Evolutionary conservation across 768 basidiomycete genomes (phyloP).

Genomic region (Boletus rex-veris): DNA sequence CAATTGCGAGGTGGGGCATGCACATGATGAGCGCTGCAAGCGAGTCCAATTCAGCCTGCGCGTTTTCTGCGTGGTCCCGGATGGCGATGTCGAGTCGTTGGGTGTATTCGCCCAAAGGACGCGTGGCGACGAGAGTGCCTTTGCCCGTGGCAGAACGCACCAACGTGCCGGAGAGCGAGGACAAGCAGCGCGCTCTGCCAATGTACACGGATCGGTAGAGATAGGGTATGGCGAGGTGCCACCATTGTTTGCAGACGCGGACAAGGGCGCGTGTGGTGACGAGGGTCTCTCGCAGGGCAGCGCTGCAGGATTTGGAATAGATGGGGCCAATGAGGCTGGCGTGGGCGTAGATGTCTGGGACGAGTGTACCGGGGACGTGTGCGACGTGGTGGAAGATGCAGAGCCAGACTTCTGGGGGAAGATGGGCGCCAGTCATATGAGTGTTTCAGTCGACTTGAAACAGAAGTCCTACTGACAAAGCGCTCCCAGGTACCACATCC

Average conservation of each 20-base stretch:
- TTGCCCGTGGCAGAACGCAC: slow-evolving; percentile 7
- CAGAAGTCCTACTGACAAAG: too few species aligned
- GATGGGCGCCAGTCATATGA: not conserved
- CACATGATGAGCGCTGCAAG: slow-evolving; percentile 11
- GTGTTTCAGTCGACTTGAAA: too few species aligned
- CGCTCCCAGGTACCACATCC: too few species aligned
- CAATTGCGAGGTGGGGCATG: slow-evolving; percentile 20
- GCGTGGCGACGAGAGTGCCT: slow-evolving; percentile 6
- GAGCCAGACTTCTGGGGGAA: slow-evolving; percentile 20
- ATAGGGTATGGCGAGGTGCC: slow-evolving; percentile 20
- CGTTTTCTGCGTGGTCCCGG: slow-evolving; percentile 9
- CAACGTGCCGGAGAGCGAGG: slow-evolving; percentile 17
- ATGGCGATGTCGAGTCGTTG: slow-evolving; percentile 26
- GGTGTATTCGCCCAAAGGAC: slow-evolving; percentile 21
- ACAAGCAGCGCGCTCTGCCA: slow-evolving; percentile 13
- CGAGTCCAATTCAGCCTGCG: not conserved
- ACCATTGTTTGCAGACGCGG: slow-evolving; percentile 30
- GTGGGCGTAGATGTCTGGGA: slow-evolving; percentile 24
- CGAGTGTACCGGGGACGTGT: slow-evolving; percentile 15
- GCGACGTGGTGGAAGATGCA: slow-evolving; percentile 22
- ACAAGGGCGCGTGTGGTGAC: slow-evolving; percentile 28
- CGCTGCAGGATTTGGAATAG: slow-evolving; percentile 1
- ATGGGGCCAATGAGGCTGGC: slow-evolving; percentile 8
- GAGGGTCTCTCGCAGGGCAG: slow-evolving; percentile 15
- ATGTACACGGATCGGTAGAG: slow-evolving; percentile 27